Evolutionary conservation across 768 basidiomycete species (phyloP).

Genomic region (Gelatoporia subvermispora): DNA sequence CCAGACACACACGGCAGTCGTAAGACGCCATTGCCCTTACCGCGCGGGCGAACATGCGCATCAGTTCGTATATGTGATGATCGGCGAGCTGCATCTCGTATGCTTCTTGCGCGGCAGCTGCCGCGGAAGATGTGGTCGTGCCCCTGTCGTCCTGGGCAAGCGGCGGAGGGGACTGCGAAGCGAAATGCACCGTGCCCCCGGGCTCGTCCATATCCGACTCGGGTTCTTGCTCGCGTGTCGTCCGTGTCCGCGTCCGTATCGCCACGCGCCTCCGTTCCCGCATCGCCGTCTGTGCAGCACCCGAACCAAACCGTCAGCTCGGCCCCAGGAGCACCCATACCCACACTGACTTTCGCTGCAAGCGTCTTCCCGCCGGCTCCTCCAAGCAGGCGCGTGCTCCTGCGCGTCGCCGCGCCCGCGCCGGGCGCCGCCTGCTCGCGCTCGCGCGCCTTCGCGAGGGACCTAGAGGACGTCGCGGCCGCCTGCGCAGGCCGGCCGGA

Average conservation of each 20-base stretch:
- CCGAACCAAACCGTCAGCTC: conserved; percentile 1
- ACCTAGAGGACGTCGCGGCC: conserved; percentile 56
- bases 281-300: conserved; percentile 29
- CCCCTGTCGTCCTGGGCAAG: conserved; percentile 54
- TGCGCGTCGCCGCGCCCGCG: conserved; percentile 49
- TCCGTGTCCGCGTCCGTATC: conserved; percentile 45
- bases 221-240: conserved; percentile 29
- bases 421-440: conserved; percentile 31
- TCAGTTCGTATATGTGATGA: conserved; percentile 74
- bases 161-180: conserved; percentile 41
- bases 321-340: background rate
- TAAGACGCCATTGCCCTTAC: conserved; percentile 71
- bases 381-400: conserved; percentile 70
- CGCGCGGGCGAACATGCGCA: conserved; percentile 78
- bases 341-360: conserved; percentile 48
- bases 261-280: conserved; percentile 60
- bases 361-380: conserved; percentile 41
- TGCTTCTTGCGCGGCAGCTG: conserved; percentile 61
- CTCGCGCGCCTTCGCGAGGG: conserved; percentile 45
- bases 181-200: conserved; percentile 49
- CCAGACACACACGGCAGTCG: conserved; percentile 69
- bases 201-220: conserved; percentile 78
- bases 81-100: conserved; percentile 75
- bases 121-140: conserved; percentile 61
- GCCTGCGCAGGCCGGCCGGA: conserved; percentile 76